Conservation (phyloP, 306 rosid genomes). For the Corylus heterophylla region DNA sequence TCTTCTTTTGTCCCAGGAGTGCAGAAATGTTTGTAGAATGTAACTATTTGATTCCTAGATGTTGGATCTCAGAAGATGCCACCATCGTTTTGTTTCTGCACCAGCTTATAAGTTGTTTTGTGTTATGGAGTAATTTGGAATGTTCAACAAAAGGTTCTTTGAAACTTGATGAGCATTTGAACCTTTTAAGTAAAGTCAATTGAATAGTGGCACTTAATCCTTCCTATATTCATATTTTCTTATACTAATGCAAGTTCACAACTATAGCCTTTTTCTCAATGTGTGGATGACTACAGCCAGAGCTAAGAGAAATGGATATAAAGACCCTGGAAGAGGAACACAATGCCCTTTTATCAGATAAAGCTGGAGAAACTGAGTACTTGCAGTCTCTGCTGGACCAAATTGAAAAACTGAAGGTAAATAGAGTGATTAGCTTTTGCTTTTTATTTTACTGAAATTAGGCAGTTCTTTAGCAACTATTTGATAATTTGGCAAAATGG, state of each 20-base stretch:
- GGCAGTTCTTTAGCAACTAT: neutral
- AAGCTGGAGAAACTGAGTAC: constrained; percentile 70
- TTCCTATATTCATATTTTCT: neutral
- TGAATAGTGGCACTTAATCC: neutral
- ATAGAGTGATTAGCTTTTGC: constrained; percentile 3
- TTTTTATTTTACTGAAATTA: constrained; percentile 11
- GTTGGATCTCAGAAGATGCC: neutral
- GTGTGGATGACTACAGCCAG: constrained; percentile 55
- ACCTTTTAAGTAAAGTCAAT: neutral
- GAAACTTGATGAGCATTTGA: neutral
- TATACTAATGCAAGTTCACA: neutral
- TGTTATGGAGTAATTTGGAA: neutral
- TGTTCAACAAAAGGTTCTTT: neutral
- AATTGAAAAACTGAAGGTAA: constrained; percentile 70
- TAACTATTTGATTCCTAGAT: neutral
- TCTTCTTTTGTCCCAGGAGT: too few species aligned
- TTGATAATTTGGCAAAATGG: neutral
- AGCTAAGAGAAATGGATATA: constrained; percentile 56
- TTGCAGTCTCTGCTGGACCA: constrained; percentile 65
- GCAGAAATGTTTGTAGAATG: neutral
- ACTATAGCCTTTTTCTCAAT: constrained; percentile 23
- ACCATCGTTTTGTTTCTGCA: neutral
- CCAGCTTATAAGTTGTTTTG: neutral
- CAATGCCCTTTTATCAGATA: constrained; percentile 63
- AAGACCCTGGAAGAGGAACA: constrained; percentile 69